phyloP scores from a whole-genome alignment of 108 stramenopile species.

The Cyclostephanos invisitatus region DNA sequence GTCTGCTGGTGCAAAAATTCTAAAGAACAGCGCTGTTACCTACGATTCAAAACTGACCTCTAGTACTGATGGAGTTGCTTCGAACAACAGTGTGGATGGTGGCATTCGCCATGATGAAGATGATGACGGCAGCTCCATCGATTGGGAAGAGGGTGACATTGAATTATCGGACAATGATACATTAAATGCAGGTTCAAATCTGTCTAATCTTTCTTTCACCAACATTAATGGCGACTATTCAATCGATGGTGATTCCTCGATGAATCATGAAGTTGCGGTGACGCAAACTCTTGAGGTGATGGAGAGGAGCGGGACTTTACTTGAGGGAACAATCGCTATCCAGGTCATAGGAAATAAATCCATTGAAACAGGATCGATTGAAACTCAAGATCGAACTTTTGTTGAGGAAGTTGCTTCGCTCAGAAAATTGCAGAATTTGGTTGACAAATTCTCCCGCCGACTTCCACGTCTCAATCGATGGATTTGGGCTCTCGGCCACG shows the following conservation, averaged over 20 bases:
- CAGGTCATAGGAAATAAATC: constrained; percentile 13
- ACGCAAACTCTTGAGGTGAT: constrained; percentile 39
- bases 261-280: constrained; percentile 33
- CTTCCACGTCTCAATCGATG: constrained; percentile 33
- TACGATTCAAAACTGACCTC: background rate
- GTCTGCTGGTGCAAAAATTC: background rate
- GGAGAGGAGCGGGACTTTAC: constrained; percentile 39
- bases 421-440: constrained; percentile 23
- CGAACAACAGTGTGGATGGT: background rate
- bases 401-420: background rate
- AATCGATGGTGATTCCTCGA: background rate
- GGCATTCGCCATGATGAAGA: constrained; percentile 11
- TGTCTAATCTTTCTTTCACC: background rate
- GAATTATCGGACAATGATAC: constrained; percentile 3
- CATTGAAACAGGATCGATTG: background rate
- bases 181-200: background rate
- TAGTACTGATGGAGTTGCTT: background rate
- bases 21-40: background rate
- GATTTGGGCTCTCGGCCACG: constrained; percentile 43
- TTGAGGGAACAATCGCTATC: constrained; percentile 28
- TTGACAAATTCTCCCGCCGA: constrained; percentile 18
- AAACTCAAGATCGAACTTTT: background rate
- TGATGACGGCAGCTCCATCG: constrained; percentile 41
- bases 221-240: background rate
- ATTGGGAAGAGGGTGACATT: constrained; percentile 48